Conservation (phyloP, 2,329 filamentous ascomycete genomes). For the Fusarium redolens region DNA sequence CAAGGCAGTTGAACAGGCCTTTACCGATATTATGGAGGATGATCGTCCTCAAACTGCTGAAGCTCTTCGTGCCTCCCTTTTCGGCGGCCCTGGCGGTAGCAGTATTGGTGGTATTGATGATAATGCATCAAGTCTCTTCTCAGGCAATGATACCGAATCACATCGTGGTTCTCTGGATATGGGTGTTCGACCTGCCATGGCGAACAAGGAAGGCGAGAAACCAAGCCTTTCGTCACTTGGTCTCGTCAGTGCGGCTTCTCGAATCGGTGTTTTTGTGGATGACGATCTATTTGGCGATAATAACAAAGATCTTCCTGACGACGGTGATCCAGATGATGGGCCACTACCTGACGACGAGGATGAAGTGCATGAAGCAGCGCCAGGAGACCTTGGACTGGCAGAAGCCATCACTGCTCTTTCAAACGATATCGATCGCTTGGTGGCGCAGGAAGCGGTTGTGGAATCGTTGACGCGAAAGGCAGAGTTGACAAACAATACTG, state of each 20-base stretch:
- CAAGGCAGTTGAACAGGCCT: constrained; percentile 89
- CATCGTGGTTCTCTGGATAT: constrained; percentile 71
- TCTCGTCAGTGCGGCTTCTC: constrained; percentile 85
- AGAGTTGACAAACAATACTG: constrained; percentile 95
- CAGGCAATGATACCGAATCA: constrained; percentile 68
- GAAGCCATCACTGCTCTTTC: constrained; percentile 93
- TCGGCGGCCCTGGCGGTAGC: constrained; percentile 52
- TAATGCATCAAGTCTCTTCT: constrained; percentile 61
- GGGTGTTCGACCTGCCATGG: constrained; percentile 46
- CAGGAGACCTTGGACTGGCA: constrained; percentile 90
- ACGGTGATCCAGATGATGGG: constrained; percentile 74
- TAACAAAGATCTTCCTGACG: constrained; percentile 85
- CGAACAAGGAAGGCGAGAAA: constrained; percentile 67
- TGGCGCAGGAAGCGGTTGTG: constrained; percentile 88
- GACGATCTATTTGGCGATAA: constrained; percentile 95
- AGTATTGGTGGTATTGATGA: constrained; percentile 45
- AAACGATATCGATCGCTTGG: constrained; percentile 88
- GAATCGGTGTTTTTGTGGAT: constrained; percentile 92
- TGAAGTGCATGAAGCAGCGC: constrained; percentile 91
- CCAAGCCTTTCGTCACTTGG: constrained; percentile 93
- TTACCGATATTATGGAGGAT: constrained; percentile 92
- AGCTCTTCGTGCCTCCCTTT: constrained; percentile 74
- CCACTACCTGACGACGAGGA: constrained; percentile 73
- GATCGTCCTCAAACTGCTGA: constrained; percentile 72
- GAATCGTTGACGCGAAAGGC: constrained; percentile 94